Evolutionary conservation across 768 basidiomycete genomes (phyloP).

Genomic region (Termitomyces heimii): DNA sequence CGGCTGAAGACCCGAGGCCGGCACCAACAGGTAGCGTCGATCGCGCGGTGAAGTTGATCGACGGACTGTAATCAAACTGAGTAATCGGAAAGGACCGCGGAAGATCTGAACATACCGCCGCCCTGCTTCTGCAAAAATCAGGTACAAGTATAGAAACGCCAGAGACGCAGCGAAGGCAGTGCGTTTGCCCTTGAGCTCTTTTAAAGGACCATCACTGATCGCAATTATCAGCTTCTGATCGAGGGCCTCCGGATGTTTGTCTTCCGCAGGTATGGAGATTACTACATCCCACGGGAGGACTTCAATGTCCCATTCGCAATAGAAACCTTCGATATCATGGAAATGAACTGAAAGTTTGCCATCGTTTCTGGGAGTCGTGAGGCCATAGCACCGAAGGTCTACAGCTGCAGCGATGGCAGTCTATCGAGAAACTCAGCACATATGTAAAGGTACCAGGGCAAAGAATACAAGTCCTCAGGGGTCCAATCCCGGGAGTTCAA

Average conservation of each 20-base stretch:
- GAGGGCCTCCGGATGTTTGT: conserved; percentile 57
- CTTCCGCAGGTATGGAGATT: conserved; percentile 42
- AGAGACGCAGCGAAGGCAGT: conserved; percentile 39
- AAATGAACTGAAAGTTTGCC: conserved; percentile 71
- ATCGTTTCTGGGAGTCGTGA: conserved; percentile 71
- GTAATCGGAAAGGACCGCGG: conserved; percentile 12
- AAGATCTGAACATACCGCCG: conserved; percentile 42
- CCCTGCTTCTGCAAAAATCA: conserved; percentile 57
- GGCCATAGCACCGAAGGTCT: conserved; percentile 91
- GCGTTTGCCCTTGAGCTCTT: conserved; percentile 28
- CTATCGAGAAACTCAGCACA: conserved; percentile 29
- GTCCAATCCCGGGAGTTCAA: not conserved
- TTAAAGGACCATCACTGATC: conserved; percentile 44
- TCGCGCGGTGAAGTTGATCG: conserved; percentile 76
- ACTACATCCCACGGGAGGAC: conserved; percentile 76
- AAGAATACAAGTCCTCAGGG: conserved; percentile 3
- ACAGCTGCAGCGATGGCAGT: conserved; percentile 95
- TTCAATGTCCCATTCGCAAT: conserved; percentile 75
- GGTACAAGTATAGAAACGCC: conserved; percentile 92
- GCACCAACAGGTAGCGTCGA: conserved; percentile 92
- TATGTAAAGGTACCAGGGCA: conserved; percentile 4
- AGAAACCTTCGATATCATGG: conserved; percentile 72
- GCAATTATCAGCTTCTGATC: conserved; percentile 72
- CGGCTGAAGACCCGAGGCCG: conserved; percentile 95
- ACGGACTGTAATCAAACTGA: conserved; percentile 42